A percentile compares a stretch with the other conserved stretches of the same genome.
Conservation (phyloP, 2,329 filamentous ascomycete species). For the Thielaviopsis euricoi region DNA sequence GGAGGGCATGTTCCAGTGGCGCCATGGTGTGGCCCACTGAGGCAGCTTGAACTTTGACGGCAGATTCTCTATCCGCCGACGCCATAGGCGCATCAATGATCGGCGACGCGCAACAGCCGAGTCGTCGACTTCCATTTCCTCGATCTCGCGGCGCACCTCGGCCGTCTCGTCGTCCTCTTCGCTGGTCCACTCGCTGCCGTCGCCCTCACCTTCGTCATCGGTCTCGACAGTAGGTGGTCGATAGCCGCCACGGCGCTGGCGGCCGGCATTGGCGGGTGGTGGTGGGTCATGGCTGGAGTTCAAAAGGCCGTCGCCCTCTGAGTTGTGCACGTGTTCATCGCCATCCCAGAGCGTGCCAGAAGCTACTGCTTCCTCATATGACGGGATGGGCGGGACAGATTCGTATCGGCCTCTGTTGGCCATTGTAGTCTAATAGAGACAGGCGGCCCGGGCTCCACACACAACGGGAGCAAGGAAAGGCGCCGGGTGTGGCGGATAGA, state of each 20-base stretch:
- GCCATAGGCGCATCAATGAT: constrained; percentile 20
- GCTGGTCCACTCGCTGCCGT: constrained; percentile 38
- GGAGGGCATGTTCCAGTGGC: constrained; percentile 30
- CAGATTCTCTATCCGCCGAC: constrained; percentile 10
- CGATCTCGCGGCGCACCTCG: constrained; percentile 62
- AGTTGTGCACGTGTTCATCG: not conserved
- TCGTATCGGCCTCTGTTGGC: constrained; percentile 13
- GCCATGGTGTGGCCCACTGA: constrained; percentile 39
- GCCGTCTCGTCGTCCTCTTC: constrained; percentile 38
- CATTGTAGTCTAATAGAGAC: constrained; percentile 4
- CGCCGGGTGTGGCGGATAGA: not conserved
- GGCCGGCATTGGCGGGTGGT: constrained; percentile 21
- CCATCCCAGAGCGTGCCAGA: constrained; percentile 7
- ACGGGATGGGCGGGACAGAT: constrained; percentile 15
- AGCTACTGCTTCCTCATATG: constrained; percentile 16
- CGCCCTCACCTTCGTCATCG: constrained; percentile 58
- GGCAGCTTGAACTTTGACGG: constrained; percentile 35
- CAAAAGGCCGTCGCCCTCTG: constrained; percentile 62
- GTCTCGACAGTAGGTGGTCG: constrained; percentile 65
- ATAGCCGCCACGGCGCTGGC: constrained; percentile 41
- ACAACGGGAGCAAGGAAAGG: not conserved
- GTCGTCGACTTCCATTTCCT: constrained; percentile 78
- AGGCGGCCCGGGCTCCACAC: not conserved
- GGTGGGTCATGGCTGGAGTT: constrained; percentile 24
- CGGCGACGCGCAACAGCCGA: constrained; percentile 27